Evolutionary conservation across 192 early-diverging fungal genomes (phyloP).

Genomic region (Chytriomyces hyalinus): DNA sequence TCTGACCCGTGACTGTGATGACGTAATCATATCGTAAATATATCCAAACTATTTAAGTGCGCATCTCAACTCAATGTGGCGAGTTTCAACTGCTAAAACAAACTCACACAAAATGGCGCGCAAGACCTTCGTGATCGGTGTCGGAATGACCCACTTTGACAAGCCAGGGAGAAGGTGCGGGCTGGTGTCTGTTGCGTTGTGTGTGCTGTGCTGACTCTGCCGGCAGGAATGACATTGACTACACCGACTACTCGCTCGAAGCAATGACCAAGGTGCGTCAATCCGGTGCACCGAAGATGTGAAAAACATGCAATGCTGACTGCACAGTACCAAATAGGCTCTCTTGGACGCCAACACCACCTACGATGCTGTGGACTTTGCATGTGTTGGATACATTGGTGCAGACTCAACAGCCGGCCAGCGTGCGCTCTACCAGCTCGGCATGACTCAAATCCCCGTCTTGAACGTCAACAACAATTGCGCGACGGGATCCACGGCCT

Average conservation of each 20-base stretch:
- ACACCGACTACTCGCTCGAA: slow-evolving; percentile 46
- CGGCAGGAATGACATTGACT: slow-evolving; percentile 36
- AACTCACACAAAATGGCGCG: not conserved
- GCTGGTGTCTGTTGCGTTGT: no score
- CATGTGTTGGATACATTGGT: slow-evolving; percentile 39
- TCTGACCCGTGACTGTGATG: no score
- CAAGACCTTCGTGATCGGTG: slow-evolving; percentile 46
- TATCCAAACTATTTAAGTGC: no score
- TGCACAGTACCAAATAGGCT: slow-evolving; percentile 39
- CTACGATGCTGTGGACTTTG: slow-evolving; percentile 68
- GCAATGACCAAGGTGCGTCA: slow-evolving; percentile 58
- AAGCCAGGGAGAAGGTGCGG: slow-evolving; percentile 35
- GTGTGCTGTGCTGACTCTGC: not conserved
- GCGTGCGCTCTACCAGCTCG: slow-evolving; percentile 74
- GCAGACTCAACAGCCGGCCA: slow-evolving; percentile 73
- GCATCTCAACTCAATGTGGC: not conserved
- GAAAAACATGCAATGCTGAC: not conserved
- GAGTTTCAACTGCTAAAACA: not conserved
- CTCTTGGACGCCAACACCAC: slow-evolving; percentile 72
- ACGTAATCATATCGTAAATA: no score
- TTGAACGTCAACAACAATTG: slow-evolving; percentile 80
- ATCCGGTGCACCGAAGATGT: not conserved
- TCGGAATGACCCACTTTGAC: slow-evolving; percentile 47
- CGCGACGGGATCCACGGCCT: slow-evolving; percentile 74
- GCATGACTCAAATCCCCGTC: slow-evolving; percentile 73